phyloP scores from a whole-genome alignment of 2,329 filamentous ascomycete species.

The Neopestalotiopsis sp. region DNA sequence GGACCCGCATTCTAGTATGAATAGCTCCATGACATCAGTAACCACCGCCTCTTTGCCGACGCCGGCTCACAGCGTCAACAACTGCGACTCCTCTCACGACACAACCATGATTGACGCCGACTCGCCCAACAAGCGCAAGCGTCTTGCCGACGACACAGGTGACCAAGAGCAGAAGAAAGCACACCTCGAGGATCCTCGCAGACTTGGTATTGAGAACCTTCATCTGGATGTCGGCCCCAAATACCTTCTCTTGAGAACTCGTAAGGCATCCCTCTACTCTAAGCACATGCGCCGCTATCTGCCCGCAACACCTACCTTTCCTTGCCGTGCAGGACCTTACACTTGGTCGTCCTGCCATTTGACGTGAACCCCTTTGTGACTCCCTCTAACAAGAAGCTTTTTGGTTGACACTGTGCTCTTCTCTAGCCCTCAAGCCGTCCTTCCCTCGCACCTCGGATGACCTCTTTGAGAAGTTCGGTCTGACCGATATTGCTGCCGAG shows the following conservation, averaged over 20 bases:
- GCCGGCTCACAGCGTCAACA: conserved; percentile 66
- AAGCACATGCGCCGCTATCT: conserved; percentile 21
- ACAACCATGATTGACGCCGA: conserved; percentile 51
- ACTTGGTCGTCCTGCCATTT: conserved; percentile 16
- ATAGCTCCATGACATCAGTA: conserved; percentile 55
- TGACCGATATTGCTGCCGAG: conserved; percentile 61
- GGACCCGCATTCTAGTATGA: conserved; percentile 56
- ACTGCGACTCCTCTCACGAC: conserved; percentile 48
- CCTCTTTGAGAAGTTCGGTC: conserved; percentile 62
- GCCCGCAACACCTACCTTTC: neutral
- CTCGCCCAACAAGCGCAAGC: conserved; percentile 67
- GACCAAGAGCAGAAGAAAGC: conserved; percentile 65
- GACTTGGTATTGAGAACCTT: conserved; percentile 66
- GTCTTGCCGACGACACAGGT: conserved; percentile 59
- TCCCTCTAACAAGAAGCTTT: conserved; percentile 35
- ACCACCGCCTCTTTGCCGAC: conserved; percentile 60
- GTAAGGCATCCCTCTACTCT: conserved; percentile 62
- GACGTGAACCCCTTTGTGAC: conserved; percentile 21
- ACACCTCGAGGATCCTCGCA: conserved; percentile 62
- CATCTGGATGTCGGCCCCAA: conserved; percentile 70
- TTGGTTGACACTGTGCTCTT: conserved; percentile 50
- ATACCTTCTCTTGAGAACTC: conserved; percentile 69
- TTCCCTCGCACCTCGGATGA: conserved; percentile 58
- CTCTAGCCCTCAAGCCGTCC: conserved; percentile 53
- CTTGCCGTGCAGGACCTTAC: neutral